Conservation (phyloP, 2,329 filamentous ascomycete species). For the Trichophyton mentagrophytes region DNA sequence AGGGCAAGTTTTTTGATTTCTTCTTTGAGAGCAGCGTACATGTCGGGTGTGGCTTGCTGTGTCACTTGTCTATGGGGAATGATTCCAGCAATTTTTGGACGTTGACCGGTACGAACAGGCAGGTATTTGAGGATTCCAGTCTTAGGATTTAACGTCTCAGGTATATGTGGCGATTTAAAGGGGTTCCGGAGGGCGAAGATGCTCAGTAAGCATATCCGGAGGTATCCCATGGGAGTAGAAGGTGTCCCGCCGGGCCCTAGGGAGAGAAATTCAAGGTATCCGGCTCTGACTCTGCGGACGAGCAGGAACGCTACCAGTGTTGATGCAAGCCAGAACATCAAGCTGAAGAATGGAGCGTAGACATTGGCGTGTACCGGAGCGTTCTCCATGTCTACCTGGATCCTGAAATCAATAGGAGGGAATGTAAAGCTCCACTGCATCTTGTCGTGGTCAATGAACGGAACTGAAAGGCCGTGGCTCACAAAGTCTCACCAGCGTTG, state of each 20-base stretch:
- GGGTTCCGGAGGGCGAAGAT: conserved; percentile 60
- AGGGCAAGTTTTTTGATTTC: conserved; percentile 42
- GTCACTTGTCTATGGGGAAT: conserved; percentile 69
- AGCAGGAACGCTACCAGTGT: conserved; percentile 26
- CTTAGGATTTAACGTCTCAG: conserved; percentile 40
- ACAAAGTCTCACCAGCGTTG: too few species aligned
- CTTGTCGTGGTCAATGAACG: background rate
- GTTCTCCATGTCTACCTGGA: background rate
- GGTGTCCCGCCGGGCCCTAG: conserved; percentile 73
- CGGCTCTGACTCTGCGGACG: conserved; percentile 47
- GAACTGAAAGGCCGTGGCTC: background rate
- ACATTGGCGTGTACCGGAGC: background rate
- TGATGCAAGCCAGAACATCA: conserved; percentile 38
- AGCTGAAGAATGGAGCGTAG: conserved; percentile 14
- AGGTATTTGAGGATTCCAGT: conserved; percentile 44
- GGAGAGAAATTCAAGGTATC: conserved; percentile 58
- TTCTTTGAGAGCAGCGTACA: conserved; percentile 44
- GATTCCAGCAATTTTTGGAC: conserved; percentile 60
- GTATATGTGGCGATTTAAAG: conserved; percentile 45
- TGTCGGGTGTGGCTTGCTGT: conserved; percentile 45
- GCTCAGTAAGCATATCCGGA: conserved; percentile 59
- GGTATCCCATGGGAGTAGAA: conserved; percentile 57
- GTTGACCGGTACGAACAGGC: conserved; percentile 48
- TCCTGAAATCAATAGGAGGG: background rate
- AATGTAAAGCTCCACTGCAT: background rate